These are phyloP conservation scores for Podochytrium sp. DNA, from an alignment of 192 early-diverging fungal genomes.

Conservation along the genomic window DNA sequence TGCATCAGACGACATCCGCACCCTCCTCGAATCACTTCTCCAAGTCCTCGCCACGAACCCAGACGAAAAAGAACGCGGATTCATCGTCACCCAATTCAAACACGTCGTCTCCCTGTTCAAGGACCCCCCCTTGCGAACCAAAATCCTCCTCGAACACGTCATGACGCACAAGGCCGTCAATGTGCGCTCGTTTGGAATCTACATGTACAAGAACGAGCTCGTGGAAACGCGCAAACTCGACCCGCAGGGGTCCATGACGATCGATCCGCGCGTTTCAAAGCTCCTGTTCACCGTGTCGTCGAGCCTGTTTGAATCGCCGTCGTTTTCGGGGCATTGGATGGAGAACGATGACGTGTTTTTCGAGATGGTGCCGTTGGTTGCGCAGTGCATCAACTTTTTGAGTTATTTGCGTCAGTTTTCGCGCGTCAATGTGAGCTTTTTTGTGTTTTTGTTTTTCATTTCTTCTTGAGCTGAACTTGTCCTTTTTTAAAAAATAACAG, in stretches of 20 bases:
- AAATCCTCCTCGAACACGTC: neutral
- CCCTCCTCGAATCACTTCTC: neutral
- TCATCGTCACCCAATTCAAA: neutral
- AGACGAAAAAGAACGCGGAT: neutral
- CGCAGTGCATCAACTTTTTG: conserved; percentile 13
- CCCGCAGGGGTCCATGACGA: neutral
- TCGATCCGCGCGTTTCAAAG: neutral
- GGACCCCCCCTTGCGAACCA: neutral
- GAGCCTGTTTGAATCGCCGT: neutral
- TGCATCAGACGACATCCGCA: neutral
- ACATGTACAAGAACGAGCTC: conserved; percentile 12
- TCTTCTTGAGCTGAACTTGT: neutral
- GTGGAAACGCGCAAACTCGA: neutral
- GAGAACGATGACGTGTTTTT: conserved; percentile 18
- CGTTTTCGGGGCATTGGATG: neutral
- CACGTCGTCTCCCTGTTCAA: neutral
- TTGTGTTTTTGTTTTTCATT: neutral
- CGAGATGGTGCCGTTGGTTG: neutral
- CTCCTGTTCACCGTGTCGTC: neutral
- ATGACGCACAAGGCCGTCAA: conserved; percentile 3
- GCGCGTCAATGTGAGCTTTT: neutral
- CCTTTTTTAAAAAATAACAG: neutral
- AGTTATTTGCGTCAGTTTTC: conserved; percentile 7
- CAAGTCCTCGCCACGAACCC: neutral
- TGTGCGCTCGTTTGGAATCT: conserved; percentile 11